Base-by-base conservation (phyloP, 768 basidiomycete genomes). In the Mycena latifolia region DNA sequence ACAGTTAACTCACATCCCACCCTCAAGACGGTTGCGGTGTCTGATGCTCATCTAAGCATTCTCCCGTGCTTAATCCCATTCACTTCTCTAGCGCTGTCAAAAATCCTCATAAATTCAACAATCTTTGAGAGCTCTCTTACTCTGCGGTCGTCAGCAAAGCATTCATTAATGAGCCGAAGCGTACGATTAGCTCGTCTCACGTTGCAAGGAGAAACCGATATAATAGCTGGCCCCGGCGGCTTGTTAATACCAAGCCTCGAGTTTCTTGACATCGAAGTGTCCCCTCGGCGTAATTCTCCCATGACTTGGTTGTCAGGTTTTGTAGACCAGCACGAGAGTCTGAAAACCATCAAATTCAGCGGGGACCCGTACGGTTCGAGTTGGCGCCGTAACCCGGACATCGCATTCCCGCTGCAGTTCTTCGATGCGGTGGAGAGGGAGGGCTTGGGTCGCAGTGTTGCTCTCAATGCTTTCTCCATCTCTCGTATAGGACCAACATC, bases 251-350 rank as follows among this genome's bases (percentile, higher is more conserved):
- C 43, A 3, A 52, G 61, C 5, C 61, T 62, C 33, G 61, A 62
- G 20, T 35, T 7, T 18, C 52, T 62, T 3, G 61, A 55, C 24
- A 25, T 55, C 18, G 15, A n/a, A 35, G 29, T 62, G 11, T 27
- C 25, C n/a, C 15, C 2, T 9, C 4, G 24, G 52, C 31, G 22
- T 2, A 27, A 15, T 25, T 8, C 45, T 35, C 25, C 27, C 18
- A 35, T 62, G 31, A 55, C 61, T 18, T 62, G 61, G 61, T 17
- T 62, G 17, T 52, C 61, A 18, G 52, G 43, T 15, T 62, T 62
- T 22, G 61, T 46, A 17, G 52, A 35, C 27, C 52, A 45, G 1
- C 61, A 62, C 33, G 14, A 31, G 3, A 54, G 24, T 24, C 46
- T 62, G 25, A 1, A 47, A 12, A 25, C 31, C 41, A 48, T 62